Conservation (phyloP, 176 grass and related monocot species). For the Pharus latifolius region DNA sequence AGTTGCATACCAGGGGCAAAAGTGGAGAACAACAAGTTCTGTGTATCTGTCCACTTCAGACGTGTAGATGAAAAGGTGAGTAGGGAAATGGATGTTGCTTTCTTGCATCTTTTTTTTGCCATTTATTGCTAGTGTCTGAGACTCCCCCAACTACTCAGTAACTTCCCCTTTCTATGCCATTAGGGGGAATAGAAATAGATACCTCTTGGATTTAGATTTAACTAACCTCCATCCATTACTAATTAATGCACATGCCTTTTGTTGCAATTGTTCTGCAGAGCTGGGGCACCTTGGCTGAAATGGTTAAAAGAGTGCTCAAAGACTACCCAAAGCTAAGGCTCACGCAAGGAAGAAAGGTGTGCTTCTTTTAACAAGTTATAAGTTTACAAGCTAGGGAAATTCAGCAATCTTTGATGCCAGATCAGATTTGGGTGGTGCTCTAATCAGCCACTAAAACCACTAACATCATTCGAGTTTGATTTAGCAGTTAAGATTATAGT, state of each 20-base stretch:
- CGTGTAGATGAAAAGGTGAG: slow-evolving; percentile 75
- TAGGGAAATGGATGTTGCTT: background rate
- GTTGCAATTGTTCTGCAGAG: slow-evolving; percentile 9
- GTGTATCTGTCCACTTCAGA: slow-evolving; percentile 71
- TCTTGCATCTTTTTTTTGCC: background rate
- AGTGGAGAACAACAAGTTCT: slow-evolving; percentile 90
- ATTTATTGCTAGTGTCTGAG: background rate
- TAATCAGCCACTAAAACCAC: background rate
- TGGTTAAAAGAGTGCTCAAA: slow-evolving; percentile 44
- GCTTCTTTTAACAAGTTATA: background rate
- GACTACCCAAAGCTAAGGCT: slow-evolving; percentile 57
- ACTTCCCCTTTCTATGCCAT: background rate
- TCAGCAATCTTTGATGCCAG: background rate
- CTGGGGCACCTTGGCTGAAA: slow-evolving; percentile 42
- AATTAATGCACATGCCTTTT: background rate
- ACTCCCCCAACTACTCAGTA: too few relatives aligned
- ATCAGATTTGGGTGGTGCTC: too few relatives aligned
- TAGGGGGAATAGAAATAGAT: background rate
- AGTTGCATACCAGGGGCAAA: slow-evolving; percentile 43
- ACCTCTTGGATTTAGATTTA: background rate
- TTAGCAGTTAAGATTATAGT: too few relatives aligned
- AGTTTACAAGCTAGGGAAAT: background rate
- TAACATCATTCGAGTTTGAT: too few relatives aligned
- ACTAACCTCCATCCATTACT: background rate
- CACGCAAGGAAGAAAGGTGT: slow-evolving; percentile 63